Evolutionary conservation across 2,329 filamentous ascomycete species (phyloP).

Genomic region (Daldinia eschscholtzii): DNA sequence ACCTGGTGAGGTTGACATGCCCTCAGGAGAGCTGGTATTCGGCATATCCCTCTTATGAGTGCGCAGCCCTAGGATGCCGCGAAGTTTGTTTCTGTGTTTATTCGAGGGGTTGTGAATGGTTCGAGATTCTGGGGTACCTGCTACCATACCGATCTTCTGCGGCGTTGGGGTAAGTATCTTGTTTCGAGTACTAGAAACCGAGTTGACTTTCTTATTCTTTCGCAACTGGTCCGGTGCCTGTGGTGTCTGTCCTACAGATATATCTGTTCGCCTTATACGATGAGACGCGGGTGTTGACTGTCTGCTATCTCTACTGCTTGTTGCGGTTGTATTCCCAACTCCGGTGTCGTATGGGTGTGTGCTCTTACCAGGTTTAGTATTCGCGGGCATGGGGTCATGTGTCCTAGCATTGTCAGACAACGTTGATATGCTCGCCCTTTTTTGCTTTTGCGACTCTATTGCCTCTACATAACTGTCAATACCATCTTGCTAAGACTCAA

Average conservation of each 20-base stretch:
- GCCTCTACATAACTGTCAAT: constrained; percentile 43
- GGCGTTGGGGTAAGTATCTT: neutral
- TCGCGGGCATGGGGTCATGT: constrained; percentile 1
- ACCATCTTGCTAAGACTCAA: constrained; percentile 45
- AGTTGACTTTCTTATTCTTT: constrained; percentile 5
- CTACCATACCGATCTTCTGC: constrained; percentile 7
- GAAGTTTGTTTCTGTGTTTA: constrained; percentile 17
- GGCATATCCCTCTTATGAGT: constrained; percentile 9
- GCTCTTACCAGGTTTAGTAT: constrained; percentile 47
- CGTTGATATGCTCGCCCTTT: constrained; percentile 25
- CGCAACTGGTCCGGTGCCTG: neutral
- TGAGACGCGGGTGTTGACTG: constrained; percentile 2
- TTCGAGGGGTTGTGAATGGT: neutral
- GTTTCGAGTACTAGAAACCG: constrained; percentile 11
- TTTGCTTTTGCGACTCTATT: constrained; percentile 38
- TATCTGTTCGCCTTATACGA: neutral
- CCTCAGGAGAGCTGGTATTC: constrained; percentile 9
- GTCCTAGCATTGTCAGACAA: constrained; percentile 4
- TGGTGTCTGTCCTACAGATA: neutral
- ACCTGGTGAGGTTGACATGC: constrained; percentile 5
- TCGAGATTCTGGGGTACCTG: constrained; percentile 6
- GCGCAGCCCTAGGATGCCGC: constrained; percentile 17
- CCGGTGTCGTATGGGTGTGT: constrained; percentile 52
- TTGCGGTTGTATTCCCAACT: constrained; percentile 20
- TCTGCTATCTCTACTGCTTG: constrained; percentile 4